A percentile compares a stretch with the other conserved stretches of the same genome.
Conservation (phyloP, 2,329 filamentous ascomycete species). For the Phoma herbarum region DNA sequence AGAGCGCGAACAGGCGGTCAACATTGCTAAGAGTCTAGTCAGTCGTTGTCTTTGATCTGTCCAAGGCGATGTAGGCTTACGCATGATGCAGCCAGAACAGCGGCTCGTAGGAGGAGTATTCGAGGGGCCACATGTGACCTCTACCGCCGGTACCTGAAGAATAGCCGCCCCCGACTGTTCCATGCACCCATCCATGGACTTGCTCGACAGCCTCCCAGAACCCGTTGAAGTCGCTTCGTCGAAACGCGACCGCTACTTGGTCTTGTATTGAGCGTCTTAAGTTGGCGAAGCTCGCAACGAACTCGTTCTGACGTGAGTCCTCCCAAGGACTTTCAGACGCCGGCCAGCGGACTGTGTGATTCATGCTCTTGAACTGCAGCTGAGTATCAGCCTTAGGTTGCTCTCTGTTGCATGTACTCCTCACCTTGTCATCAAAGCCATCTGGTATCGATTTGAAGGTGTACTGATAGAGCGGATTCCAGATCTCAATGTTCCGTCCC, state of each 20-base stretch:
- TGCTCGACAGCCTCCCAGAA: constrained; percentile 50
- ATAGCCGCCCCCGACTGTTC: constrained; percentile 56
- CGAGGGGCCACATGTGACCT: constrained; percentile 76
- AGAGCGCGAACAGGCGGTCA: constrained; percentile 70
- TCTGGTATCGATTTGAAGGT: constrained; percentile 36
- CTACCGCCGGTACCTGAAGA: constrained; percentile 29
- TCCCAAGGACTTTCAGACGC: constrained; percentile 28
- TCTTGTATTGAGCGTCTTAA: constrained; percentile 24
- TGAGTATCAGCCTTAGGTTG: not conserved
- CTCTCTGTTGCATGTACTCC: not conserved
- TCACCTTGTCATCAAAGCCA: constrained; percentile 40
- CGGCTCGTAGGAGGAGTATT: constrained; percentile 80
- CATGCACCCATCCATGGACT: constrained; percentile 43
- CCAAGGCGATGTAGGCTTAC: constrained; percentile 38
- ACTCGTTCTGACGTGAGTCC: constrained; percentile 28
- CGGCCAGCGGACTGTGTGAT: constrained; percentile 46
- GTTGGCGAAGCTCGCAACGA: constrained; percentile 19
- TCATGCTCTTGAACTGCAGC: constrained; percentile 35
- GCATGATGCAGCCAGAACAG: constrained; percentile 57
- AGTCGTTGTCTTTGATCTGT: not conserved
- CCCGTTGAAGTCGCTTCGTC: constrained; percentile 22
- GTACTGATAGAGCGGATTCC: constrained; percentile 44
- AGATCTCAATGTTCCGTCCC: constrained; percentile 27
- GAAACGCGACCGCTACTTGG: constrained; percentile 25
- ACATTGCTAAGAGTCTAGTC: constrained; percentile 35